A percentile compares a stretch with the other conserved stretches of the same genome.
These are phyloP conservation scores for Exophiala sp. DNA, from an alignment of 2,329 filamentous ascomycete species.

Conservation along the genomic window DNA sequence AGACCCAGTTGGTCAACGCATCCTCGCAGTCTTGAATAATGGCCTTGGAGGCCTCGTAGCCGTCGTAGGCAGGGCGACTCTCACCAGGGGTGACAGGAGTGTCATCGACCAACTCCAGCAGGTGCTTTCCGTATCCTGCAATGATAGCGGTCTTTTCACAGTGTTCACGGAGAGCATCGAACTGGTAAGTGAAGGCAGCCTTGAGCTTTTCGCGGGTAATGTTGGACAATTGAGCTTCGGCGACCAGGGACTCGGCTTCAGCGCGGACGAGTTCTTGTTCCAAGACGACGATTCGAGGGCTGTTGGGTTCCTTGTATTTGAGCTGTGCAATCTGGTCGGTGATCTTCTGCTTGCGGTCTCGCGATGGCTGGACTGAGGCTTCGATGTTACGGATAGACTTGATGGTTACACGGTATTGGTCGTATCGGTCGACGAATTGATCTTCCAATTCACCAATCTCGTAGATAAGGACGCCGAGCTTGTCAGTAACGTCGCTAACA, in stretches of 20 bases:
- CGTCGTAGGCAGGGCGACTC: constrained; percentile 92
- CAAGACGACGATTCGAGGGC: constrained; percentile 92
- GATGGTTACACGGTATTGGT: constrained; percentile 98
- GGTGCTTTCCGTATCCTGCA: constrained; percentile 94
- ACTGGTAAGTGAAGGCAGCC: constrained; percentile 96
- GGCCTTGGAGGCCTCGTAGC: constrained; percentile 95
- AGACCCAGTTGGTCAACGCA: constrained; percentile 94
- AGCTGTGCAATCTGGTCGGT: constrained; percentile 97
- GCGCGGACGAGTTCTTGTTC: constrained; percentile 98
- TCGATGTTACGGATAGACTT: constrained; percentile 99
- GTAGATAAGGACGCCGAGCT: constrained; percentile 95
- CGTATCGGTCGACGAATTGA: constrained; percentile 97
- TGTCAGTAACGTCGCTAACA: constrained; percentile 97
- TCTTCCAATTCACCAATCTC: constrained; percentile 98
- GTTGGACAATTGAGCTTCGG: constrained; percentile 96
- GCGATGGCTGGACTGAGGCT: constrained; percentile 93
- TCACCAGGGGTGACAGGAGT: constrained; percentile 95
- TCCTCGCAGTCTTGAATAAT: constrained; percentile 99
- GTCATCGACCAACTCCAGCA: constrained; percentile 95
- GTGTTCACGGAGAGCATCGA: constrained; percentile 94
- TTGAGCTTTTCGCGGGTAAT: constrained; percentile 99
- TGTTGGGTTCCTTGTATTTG: constrained; percentile 99
- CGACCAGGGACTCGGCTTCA: constrained; percentile 97
- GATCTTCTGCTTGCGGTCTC: constrained; percentile 99
- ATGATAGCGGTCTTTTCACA: constrained; percentile 98